Base-by-base conservation (phyloP, 208 protist genomes). In the Trypanosoma platydactyli region DNA sequence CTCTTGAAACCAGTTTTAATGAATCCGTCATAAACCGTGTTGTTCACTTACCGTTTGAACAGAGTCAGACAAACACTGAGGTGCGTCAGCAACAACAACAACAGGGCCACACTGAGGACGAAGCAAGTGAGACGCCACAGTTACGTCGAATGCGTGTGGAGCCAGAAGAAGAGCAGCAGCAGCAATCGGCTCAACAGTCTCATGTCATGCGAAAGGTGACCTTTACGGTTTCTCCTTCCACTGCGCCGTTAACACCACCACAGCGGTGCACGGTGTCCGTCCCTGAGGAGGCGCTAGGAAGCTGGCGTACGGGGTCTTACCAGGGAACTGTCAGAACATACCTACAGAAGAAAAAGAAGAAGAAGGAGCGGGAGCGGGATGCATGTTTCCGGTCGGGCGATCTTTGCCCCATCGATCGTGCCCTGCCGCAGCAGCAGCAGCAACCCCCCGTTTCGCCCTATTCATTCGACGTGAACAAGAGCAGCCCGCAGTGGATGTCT, bases 21-120 rank as follows among this genome's bases (percentile, higher is more conserved):
- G 16, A n/a, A 25, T 59, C 62, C 35, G 35, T 68, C n/a, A n/a
- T n/a, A 18, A 38, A 49, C 40, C 33, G 25, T 40, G 11, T 51
- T 45, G 33, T 68, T 15, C 51, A 52, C 33, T 52, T 68, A 7
- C 62, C 62, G 5, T 68, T 57, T 35, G 62, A 68, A 30, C 20
- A 51, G 49, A 16, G 42, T 16, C 18, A 59, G 33, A 4, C 5
- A 18, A 12, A 49, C 20, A 49, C 16, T 45, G 56, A 62, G 27
- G 41, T n/a, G 15, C 15, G 7, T 46, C 60, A 20, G 18, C n/a
- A 54, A 20, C 3, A 57, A 30, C 29, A 25, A 13, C 25, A 50
- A 13, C 15, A 50, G 3, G 20, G 20, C 3, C 20, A 50, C 20
- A 18, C 45, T 50, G 45, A 13, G 13, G 20, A 18, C 5, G 45